These are phyloP conservation scores for Diaporthe aspalathi DNA, from an alignment of 2,329 filamentous ascomycete species.

Conservation along the genomic window DNA sequence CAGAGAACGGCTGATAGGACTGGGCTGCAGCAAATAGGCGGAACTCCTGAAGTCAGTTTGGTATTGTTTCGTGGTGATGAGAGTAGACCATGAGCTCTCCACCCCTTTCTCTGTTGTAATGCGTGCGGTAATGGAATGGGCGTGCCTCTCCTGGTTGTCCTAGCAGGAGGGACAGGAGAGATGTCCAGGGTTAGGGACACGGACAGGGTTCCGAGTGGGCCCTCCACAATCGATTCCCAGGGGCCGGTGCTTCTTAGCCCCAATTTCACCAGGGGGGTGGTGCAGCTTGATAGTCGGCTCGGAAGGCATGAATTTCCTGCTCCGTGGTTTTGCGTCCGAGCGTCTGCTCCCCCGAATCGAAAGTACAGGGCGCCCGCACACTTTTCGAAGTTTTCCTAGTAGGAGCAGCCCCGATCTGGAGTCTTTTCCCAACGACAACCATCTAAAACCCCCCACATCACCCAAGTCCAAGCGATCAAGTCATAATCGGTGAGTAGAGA, in stretches of 20 bases:
- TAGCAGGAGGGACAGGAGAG: neutral
- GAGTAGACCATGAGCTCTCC: neutral
- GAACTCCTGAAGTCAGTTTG: neutral
- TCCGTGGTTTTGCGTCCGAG: conserved; percentile 18
- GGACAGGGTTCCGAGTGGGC: conserved; percentile 7
- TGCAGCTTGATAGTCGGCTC: neutral
- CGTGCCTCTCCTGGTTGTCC: neutral
- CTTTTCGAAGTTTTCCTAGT: conserved; percentile 34
- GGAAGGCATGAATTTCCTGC: conserved; percentile 31
- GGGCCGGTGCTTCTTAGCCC: neutral
- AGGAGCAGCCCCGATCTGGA: conserved; percentile 33
- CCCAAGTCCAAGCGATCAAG: conserved; percentile 39
- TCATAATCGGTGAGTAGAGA: conserved; percentile 40
- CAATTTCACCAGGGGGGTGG: neutral
- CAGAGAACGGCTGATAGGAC: neutral
- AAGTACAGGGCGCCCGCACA: conserved; percentile 25
- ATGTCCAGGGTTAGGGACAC: neutral
- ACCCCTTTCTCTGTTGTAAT: too few species aligned
- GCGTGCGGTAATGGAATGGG: neutral
- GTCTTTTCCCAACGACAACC: conserved; percentile 32
- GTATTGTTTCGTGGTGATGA: neutral
- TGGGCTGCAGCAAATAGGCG: neutral
- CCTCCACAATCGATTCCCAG: neutral
- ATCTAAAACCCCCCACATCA: conserved; percentile 36
- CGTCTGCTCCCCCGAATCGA: conserved; percentile 16